A percentile compares a stretch with the other conserved stretches of the same genome.
These are phyloP conservation scores for Detonula confervacea DNA, from an alignment of 352 stramenopile species.

Conservation along the genomic window DNA sequence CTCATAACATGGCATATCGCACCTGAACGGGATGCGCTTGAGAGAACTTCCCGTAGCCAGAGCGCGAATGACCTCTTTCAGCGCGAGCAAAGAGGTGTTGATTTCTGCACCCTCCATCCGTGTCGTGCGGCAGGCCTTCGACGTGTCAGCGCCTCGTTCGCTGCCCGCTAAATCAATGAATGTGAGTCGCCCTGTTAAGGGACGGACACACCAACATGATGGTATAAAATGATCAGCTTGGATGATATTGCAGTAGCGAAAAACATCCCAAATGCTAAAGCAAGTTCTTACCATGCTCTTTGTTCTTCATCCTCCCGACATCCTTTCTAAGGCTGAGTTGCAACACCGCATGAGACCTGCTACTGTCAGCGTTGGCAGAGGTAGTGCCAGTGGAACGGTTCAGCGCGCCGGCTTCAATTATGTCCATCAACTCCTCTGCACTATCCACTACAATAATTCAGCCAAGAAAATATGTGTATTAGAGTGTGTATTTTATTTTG, in stretches of 20 bases:
- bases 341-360: slow-evolving; percentile 94
- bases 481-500: too few relatives aligned
- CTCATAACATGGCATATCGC: slow-evolving; percentile 1
- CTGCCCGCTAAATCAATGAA: slow-evolving; percentile 96
- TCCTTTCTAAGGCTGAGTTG: too few relatives aligned
- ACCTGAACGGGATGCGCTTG: slow-evolving; percentile 92
- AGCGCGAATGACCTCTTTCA: slow-evolving; percentile 97
- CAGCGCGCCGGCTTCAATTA: slow-evolving; percentile 86
- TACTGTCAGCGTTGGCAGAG: slow-evolving; percentile 95
- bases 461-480: too few relatives aligned
- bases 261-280: too few relatives aligned
- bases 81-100: slow-evolving; percentile 94
- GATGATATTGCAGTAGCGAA: too few relatives aligned
- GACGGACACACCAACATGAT: too few relatives aligned
- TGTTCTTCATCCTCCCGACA: too few relatives aligned
- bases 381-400: slow-evolving; percentile 94
- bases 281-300: too few relatives aligned
- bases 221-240: too few relatives aligned
- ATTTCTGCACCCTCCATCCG: slow-evolving; percentile 95
- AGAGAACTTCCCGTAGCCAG: slow-evolving; percentile 89
- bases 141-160: slow-evolving; percentile 95
- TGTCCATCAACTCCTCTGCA: slow-evolving; percentile 89
- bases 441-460: too few relatives aligned
- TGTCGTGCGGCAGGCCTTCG: slow-evolving; percentile 94
- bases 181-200: slow-evolving; percentile 94